Base-by-base conservation (phyloP, 179 eudicot genomes). In the Silene noctiflora region DNA sequence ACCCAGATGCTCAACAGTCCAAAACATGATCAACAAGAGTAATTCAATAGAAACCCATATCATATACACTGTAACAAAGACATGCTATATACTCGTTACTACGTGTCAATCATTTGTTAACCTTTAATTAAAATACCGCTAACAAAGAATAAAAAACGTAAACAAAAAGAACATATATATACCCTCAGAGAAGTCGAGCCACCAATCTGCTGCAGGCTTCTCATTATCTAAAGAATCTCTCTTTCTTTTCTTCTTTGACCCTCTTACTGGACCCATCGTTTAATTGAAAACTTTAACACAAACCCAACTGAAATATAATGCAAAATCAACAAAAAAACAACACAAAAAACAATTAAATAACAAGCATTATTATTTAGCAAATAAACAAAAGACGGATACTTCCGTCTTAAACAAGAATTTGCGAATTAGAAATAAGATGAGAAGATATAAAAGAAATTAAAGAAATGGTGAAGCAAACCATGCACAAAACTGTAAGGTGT, bases 231-330 rank as follows among this genome's bases (percentile, higher is more conserved):
- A 76, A 78, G 82, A 83, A 86, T 84, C 88, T 62, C 71, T 75
- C 84, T 89, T 88, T 76, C 87, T 86, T 79, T 84, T 90, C 90
- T 86, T 93, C 82, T 88, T 90, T 66, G 87, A 79, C 83, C 93
- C 92, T 90, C 87, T 87, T 14, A 86, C 80, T 67, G 95, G 98
- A 61, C 86, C 97, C 97, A 93, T 92, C 87, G 29, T 66, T 13
- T 81, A 83, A 84, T 85, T 81, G 84, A 82, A 67, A 62, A 6
- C 53, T 44, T 44, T 59, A 84, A 76, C 46, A 39, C 46, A 39
- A 39, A 39, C 46, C 46, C 46, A 39, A 39, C 46, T 39, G 46
- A 39, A 39, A 69, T 77, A 72, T 77, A 71, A 65, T 76, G 67
- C 81, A 77, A 51, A 81, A 65, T 63, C 73, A 70, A 51, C 68